phyloP scores from a whole-genome alignment of 306 rosid species.

The Vigna unguiculata region DNA sequence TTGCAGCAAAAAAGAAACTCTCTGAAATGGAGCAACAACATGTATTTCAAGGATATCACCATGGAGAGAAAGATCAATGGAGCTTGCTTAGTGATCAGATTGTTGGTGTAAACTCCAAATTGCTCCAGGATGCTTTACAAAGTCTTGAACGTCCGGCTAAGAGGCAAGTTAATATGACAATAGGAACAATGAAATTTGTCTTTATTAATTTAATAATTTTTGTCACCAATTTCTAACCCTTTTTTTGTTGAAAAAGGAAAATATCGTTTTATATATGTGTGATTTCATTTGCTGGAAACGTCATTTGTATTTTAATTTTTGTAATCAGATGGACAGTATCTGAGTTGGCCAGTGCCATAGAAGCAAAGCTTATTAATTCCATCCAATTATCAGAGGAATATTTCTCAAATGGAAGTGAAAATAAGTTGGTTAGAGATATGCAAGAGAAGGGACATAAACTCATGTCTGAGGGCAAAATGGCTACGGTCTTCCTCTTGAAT shows the following conservation, averaged over 20 bases:
- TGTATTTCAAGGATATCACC: constrained; percentile 76
- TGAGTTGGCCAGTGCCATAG: constrained; percentile 59
- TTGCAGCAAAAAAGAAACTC: constrained; percentile 91
- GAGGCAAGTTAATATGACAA: constrained; percentile 61
- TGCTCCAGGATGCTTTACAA: constrained; percentile 71
- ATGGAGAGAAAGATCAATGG: constrained; percentile 82
- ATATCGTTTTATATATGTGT: neutral
- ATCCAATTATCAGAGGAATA: constrained; percentile 60
- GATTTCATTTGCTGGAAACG: constrained; percentile 43
- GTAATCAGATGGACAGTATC: constrained; percentile 70
- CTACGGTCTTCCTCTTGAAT: constrained; percentile 68
- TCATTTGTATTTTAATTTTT: constrained; percentile 42
- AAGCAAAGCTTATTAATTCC: constrained; percentile 52
- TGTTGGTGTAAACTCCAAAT: constrained; percentile 70
- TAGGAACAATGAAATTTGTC: neutral
- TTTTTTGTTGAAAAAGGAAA: constrained; percentile 17
- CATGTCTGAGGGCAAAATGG: constrained; percentile 77
- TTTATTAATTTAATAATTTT: neutral
- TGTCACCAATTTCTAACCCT: constrained; percentile 23
- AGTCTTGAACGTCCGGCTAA: constrained; percentile 58
- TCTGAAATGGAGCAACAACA: constrained; percentile 85
- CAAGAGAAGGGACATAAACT: constrained; percentile 70
- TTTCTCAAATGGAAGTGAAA: constrained; percentile 55
- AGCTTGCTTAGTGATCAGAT: constrained; percentile 85
- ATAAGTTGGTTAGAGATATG: constrained; percentile 55